Evolutionary conservation across 177 flowering plant genomes (phyloP), one percentile per base, ranked within the genome.

Genomic region (Tripterygium wilfordii): DNA sequence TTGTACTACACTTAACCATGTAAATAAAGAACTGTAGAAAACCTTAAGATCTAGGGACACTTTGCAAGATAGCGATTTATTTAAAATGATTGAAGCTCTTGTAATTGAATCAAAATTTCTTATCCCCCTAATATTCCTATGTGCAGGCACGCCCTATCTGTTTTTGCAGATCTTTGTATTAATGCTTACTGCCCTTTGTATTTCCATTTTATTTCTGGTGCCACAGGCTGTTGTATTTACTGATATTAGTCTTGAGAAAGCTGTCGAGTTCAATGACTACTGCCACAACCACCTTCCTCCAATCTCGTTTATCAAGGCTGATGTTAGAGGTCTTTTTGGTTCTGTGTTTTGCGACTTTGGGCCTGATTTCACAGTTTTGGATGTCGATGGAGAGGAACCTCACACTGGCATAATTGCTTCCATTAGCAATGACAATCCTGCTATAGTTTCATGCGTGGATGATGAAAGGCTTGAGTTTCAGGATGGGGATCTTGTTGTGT

Each of bases 401-500:
- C 88, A 79, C 53, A 78, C 90, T 1, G 96, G 95, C 19, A 89
- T 89, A 29, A 73, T 89, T 70, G 97, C 94, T 37, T 85, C 88
- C 45, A 76, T 88, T 45, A 80, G 85, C 74, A 88, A 88, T 67
- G 91, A 76, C 55, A 72, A 72, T 51, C 86, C 95, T 44, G 81
- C 97, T 4, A 74, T 89, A 22, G 74, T 89, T 17, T 58, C 86
- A 10, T 87, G 90, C 63, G 83, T 89, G 52, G 97, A 89, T 65
- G 96, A 89, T 65, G 97, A 89, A 42, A 74, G 96, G 60, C 72
- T 87, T 19, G 94, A 82, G 64, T 89, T 89, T 68, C 83, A 89
- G 61, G 97, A 89, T 77, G 97, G 94, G 19, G 97, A 89, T 72
- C 55, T 78, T 49, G 97, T 87, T 74, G 76, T 82, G 19, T 89